Conservation (phyloP, 306 rosid species). For the Acacia crassicarpa region DNA sequence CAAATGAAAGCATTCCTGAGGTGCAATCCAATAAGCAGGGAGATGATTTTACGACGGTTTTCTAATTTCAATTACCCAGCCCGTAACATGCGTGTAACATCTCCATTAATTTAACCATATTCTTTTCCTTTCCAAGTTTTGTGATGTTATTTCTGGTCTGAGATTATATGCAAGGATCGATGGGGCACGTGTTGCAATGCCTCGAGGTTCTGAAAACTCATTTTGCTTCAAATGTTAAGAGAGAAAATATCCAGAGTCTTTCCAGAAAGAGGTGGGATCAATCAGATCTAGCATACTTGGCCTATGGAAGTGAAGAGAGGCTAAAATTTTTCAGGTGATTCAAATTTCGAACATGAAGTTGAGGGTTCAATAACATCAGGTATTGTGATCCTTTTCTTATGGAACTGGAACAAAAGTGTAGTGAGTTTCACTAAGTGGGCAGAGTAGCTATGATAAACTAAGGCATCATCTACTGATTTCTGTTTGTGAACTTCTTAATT, state of each 20-base stretch:
- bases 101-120: too few species aligned
- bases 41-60: constrained; percentile 40
- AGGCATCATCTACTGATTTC: neutral
- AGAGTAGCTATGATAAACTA: neutral
- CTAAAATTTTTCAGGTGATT: constrained; percentile 23
- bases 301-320: constrained; percentile 11
- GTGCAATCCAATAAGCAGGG: constrained; percentile 46
- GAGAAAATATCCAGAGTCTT: constrained; percentile 51
- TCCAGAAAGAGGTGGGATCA: constrained; percentile 71
- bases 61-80: too few species aligned
- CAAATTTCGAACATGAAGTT: constrained; percentile 40
- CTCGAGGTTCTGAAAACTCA: constrained; percentile 70
- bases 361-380: constrained; percentile 45
- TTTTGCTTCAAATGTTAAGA: constrained; percentile 59
- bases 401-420: neutral
- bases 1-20: constrained; percentile 45
- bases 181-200: constrained; percentile 82
- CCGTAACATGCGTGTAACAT: too few species aligned
- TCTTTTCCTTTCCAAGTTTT: constrained; percentile 56
- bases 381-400: constrained; percentile 29
- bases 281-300: constrained; percentile 47
- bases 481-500: constrained; percentile 2
- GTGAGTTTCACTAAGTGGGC: neutral
- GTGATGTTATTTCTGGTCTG: constrained; percentile 36
- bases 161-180: constrained; percentile 71